Base-by-base conservation (phyloP, 257 asterid genomes). In the Solanum habrochaites region DNA sequence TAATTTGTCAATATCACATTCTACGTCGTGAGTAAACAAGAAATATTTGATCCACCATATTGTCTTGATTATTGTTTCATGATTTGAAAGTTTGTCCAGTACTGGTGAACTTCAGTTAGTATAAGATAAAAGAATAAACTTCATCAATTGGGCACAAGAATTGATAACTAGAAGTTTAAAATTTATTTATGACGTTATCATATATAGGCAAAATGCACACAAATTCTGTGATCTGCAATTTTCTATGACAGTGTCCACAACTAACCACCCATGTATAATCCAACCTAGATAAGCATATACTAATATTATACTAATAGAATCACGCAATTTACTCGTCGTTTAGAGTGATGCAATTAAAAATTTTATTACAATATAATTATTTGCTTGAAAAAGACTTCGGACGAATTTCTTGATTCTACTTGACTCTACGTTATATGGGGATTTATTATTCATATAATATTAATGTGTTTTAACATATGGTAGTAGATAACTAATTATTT, bases 341-440 rank as follows among this genome's bases (percentile, higher is more conserved):
- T 23, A 62, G 1, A 4, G 3, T 23, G 31, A 4, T 1, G 3
- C 2, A n/a, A 62, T 11, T 15, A 62, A 23, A 9, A 10, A 0
- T 11, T 62, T 62, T 23, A 23, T n/a, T 5, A 8, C 3, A 11
- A 2, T n/a, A n/a, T 62, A 23, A 62, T 62, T 62, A 23, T 60
- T 11, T n/a, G 13, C 27, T 31, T 7, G 4, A 18, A 23, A 62
- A 62, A 1, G 15, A 62, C 8, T 62, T 62, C 4, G 16, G 31
- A 62, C 11, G 13, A 7, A 62, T 11, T 62, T 25, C 15, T 62
- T 62, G 31, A 31, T 31, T 29, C 15, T 62, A n/a, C 15, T 62
- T 4, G 7, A 18, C 31, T 62, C 8, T 2, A 1, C 70, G 1
- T 3, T 7, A 2, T 25, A 77, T 7, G 1, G 4, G 27, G 23